Evolutionary conservation across 495 filamentous ascomycete genomes (phyloP).

Genomic region (Hyaloscypha hepaticicola): DNA sequence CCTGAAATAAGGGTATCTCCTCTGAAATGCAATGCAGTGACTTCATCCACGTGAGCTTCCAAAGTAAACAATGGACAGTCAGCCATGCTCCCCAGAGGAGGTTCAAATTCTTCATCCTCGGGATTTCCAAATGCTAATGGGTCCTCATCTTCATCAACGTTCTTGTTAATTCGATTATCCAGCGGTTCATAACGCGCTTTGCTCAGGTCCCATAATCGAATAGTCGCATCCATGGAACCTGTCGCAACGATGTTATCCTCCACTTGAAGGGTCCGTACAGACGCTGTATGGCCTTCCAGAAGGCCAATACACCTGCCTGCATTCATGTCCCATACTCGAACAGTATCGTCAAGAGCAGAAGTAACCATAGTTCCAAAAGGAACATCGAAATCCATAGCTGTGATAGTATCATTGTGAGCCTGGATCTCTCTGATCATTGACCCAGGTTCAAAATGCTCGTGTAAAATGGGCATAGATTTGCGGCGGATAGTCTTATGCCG

Average conservation of each 20-base stretch:
- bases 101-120: conserved; percentile 59
- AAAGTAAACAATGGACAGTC: conserved; percentile 88
- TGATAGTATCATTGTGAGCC: conserved; percentile 87
- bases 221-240: conserved; percentile 93
- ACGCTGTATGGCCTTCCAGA: conserved; percentile 92
- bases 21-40: conserved; percentile 89
- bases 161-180: conserved; percentile 64
- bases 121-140: conserved; percentile 58
- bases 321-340: conserved; percentile 97
- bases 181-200: conserved; percentile 57
- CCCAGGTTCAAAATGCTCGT: conserved; percentile 93
- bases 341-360: conserved; percentile 92
- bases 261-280: conserved; percentile 88
- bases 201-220: conserved; percentile 89
- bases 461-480: conserved; percentile 90
- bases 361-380: conserved; percentile 95
- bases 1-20: conserved; percentile 90
- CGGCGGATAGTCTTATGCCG: conserved; percentile 64
- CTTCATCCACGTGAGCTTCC: conserved; percentile 87
- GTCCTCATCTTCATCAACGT: conserved; percentile 61
- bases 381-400: conserved; percentile 90
- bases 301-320: conserved; percentile 85
- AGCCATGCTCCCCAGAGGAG: conserved; percentile 69
- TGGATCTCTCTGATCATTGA: conserved; percentile 83
- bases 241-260: conserved; percentile 96